Conservation (phyloP, 2,329 filamentous ascomycete species). For the Ciborinia camelliae region DNA sequence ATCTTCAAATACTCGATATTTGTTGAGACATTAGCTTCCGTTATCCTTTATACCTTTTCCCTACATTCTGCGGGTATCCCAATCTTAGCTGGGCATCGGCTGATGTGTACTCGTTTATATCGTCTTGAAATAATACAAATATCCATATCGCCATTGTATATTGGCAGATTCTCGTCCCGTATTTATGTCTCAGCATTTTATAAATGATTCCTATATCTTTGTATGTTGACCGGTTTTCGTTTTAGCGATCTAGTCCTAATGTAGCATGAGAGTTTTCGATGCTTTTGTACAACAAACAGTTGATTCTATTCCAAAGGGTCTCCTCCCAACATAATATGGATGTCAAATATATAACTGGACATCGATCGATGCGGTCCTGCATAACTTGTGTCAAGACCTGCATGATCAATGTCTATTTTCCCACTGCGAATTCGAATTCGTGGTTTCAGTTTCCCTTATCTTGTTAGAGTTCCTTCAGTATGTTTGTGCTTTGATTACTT, state of each 20-base stretch:
- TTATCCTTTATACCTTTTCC: neutral
- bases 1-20: neutral
- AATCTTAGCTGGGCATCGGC: neutral
- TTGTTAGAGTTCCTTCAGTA: neutral
- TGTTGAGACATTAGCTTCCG: neutral
- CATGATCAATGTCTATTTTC: neutral
- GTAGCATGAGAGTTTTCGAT: neutral
- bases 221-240: neutral
- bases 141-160: neutral
- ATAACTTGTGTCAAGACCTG: neutral
- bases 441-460: neutral
- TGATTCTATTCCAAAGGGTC: neutral
- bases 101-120: neutral
- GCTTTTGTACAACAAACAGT: neutral
- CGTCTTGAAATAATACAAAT: neutral
- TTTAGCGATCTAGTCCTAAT: neutral
- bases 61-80: neutral
- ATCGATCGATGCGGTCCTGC: neutral
- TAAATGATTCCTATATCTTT: neutral
- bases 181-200: neutral
- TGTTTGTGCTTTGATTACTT: neutral
- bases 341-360: neutral
- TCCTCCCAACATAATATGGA: neutral
- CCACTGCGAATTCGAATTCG: neutral
- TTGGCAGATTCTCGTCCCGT: neutral